Evolutionary conservation across 306 rosid species (phyloP).

Genomic region (Alnus rubra): DNA sequence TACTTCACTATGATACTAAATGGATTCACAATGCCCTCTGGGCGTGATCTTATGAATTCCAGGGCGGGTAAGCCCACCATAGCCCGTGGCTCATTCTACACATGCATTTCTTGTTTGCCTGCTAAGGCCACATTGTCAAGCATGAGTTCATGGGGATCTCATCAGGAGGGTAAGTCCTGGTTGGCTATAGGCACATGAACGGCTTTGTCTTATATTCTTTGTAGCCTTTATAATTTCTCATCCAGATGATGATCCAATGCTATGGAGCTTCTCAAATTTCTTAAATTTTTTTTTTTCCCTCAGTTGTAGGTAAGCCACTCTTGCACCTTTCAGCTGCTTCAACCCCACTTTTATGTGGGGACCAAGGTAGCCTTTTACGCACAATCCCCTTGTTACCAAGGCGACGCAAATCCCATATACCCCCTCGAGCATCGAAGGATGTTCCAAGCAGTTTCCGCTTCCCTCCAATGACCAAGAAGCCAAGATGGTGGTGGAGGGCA

Average conservation of each 20-base stretch:
- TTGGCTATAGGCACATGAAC: slow-evolving; percentile 32
- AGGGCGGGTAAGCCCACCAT: slow-evolving; percentile 25
- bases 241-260: neutral
- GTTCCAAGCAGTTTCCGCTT: slow-evolving; percentile 70
- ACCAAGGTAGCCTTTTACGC: slow-evolving; percentile 49
- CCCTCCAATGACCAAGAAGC: slow-evolving; percentile 90
- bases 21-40: slow-evolving; percentile 48
- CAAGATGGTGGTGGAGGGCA: slow-evolving; percentile 96
- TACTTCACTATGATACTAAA: slow-evolving; percentile 53
- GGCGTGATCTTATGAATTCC: slow-evolving; percentile 40
- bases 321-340: slow-evolving; percentile 55
- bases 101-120: slow-evolving; percentile 40
- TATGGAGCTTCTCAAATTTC: neutral
- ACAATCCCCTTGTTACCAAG: slow-evolving; percentile 53
- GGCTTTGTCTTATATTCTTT: slow-evolving; percentile 13
- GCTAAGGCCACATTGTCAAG: slow-evolving; percentile 39
- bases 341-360: slow-evolving; percentile 53
- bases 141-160: slow-evolving; percentile 42
- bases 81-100: slow-evolving; percentile 27
- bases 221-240: neutral
- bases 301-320: slow-evolving; percentile 42
- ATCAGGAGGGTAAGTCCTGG: slow-evolving; percentile 33
- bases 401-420: slow-evolving; percentile 28
- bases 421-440: slow-evolving; percentile 75
- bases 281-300: slow-evolving; percentile 9